Evolutionary conservation across 768 basidiomycete species (phyloP), one percentile per base, ranked within the genome.

Genomic region (Lanmaoa rubissima): DNA sequence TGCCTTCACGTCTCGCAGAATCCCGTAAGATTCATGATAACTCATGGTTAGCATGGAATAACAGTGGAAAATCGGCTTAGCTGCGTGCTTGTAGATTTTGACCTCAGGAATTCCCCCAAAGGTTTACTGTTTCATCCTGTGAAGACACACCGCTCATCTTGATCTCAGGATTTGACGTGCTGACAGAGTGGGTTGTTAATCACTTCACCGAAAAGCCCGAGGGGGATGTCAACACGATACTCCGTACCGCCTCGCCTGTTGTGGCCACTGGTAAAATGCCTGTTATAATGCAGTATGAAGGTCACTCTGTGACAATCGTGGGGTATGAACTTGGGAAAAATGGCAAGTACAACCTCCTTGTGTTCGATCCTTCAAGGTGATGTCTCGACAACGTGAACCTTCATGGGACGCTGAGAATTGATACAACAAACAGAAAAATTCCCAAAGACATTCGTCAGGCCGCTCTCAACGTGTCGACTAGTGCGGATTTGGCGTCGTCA

Each of bases 271-370:
- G 82, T 21, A 84, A 80, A 62, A 86, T 92, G 82, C 94, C 94
- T 10, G 66, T 97, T 32, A 86, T 96, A 42, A 75, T 96, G 48
- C 87, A 96, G 75, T 85, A 91, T 65, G 69, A 79, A 8, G 92
- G 92, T 0, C 94, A 97, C 73, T 97, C 94, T n/a, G 74, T 89
- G 26, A 87, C 88, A 5, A 84, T 97, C 13, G 79, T 97, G 3
- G 94, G 94, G 2, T 94, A 88, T 62, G 92, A 95, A 69, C 71
- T 86, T 39, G 77, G 75, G 51, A 82, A 79, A 61, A 75, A 75
- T 16, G 86, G 84, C 8, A 70, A 74, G 13, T 76, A 82, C 39
- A 86, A 82, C 60, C 77, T 97, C 10, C 75, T 96, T 14, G 75
- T 81, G 8, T 92, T 94, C 60, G 92, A 97, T 74, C 91, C 94